Evolutionary conservation across 2,329 filamentous ascomycete genomes (phyloP), one percentile per base, ranked within the genome.

Genomic region (Apiospora koreana): DNA sequence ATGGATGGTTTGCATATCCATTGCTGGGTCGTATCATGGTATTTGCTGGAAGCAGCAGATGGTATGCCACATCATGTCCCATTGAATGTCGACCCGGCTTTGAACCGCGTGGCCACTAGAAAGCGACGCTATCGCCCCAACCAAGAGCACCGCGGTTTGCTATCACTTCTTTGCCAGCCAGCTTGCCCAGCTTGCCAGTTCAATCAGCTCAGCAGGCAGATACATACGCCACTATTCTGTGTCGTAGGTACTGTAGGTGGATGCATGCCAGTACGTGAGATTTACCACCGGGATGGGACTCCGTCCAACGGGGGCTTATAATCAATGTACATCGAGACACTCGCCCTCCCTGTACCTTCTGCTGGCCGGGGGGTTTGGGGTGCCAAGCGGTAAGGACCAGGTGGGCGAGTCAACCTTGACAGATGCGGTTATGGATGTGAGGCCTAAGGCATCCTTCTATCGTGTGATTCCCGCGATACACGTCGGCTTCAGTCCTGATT

Each of bases 321-420:
- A 38, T 35, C 35, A 35, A 35, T 38, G 54, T 62, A 62, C 54
- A 62, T n/a, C n/a, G 54, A 62, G 54, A 31, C 31, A 38, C 54
- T 62, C 21, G 28, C 18, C 54, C 54, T 62, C 54, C 54, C 54
- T 38, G 54, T 62, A 62, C 31, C 54, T 62, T n/a, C 18, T 38
- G 31, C 54, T 62, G 38, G 54, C 31, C 54, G 54, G 31, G 31
- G 54, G 54, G 31, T 38, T 62, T 23, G 54, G 54, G n/a, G 54
- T 62, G 54, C 54, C 54, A 62, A 62, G 54, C 54, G 35, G 31
- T 62, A 35, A 35, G 54, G 54, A 62, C 54, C 31, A 38, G 54
- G 54, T 62, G 31, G 54, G 54, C 31, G 54, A 62, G 54, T 62
- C 54, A 62, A 62, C 54, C 54, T 62, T n/a, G n/a, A 62, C 54